phyloP scores from a whole-genome alignment of 495 filamentous ascomycete genomes.

The Trypethelium eluteriae region DNA sequence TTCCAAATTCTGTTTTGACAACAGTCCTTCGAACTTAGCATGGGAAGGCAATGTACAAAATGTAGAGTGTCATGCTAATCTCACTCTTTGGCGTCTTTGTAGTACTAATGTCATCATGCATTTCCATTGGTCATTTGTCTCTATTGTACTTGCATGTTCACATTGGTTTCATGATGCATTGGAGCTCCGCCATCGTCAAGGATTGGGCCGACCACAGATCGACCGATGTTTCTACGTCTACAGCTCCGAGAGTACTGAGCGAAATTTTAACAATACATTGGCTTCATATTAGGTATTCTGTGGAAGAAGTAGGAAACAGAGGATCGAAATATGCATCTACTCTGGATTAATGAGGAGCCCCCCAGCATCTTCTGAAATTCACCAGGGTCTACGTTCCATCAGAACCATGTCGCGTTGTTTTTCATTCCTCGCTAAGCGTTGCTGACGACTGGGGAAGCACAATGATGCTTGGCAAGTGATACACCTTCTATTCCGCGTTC shows the following conservation, averaged over 20 bases:
- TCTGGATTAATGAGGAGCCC: too few species aligned
- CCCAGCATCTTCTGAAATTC: not conserved
- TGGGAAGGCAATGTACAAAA: constrained; percentile 10
- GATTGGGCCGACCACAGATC: too few species aligned
- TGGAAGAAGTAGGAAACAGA: too few species aligned
- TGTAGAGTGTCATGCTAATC: not conserved
- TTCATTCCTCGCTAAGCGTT: not conserved
- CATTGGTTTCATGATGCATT: too few species aligned
- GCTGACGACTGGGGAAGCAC: not conserved
- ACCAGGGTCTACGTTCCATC: not conserved
- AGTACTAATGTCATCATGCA: constrained; percentile 2
- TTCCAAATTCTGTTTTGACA: not conserved
- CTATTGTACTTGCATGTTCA: too few species aligned
- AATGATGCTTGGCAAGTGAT: not conserved
- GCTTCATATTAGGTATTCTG: too few species aligned
- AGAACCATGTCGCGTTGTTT: not conserved
- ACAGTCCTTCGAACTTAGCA: not conserved
- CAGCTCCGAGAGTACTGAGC: too few species aligned
- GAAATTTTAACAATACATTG: too few species aligned
- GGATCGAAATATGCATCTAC: too few species aligned
- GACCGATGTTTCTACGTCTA: too few species aligned
- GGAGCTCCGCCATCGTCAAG: too few species aligned
- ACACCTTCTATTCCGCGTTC: not conserved
- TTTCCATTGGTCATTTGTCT: not conserved
- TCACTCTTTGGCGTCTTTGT: constrained; percentile 10